These are phyloP conservation scores for Aspergillus ustus DNA, from an alignment of 2,329 filamentous ascomycete species.

Conservation along the genomic window DNA sequence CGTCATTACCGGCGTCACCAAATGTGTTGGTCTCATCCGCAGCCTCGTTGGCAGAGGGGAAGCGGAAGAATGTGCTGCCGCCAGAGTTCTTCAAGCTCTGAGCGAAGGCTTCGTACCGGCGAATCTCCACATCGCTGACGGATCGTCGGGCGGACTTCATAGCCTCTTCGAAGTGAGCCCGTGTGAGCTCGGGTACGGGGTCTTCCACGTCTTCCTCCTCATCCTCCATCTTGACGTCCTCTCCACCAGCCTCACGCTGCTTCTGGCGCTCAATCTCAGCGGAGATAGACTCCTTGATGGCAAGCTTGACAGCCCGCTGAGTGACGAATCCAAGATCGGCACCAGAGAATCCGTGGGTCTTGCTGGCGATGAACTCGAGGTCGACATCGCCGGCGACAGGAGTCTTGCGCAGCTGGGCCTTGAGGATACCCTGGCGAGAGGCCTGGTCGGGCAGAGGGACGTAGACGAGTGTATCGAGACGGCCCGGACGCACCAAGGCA, in stretches of 20 bases:
- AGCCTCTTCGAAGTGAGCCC: conserved; percentile 96
- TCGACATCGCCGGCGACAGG: conserved; percentile 87
- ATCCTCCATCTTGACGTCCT: conserved; percentile 76
- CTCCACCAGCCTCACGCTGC: conserved; percentile 82
- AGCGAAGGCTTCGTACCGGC: conserved; percentile 96
- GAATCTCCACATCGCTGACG: conserved; percentile 95
- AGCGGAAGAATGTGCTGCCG: conserved; percentile 97
- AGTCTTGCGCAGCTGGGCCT: conserved; percentile 97
- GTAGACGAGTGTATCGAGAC: conserved; percentile 98
- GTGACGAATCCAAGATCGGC: conserved; percentile 99
- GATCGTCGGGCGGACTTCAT: conserved; percentile 94
- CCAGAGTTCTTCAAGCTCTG: conserved; percentile 99
- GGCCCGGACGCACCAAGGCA: conserved; percentile 94
- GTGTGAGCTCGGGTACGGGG: conserved; percentile 93
- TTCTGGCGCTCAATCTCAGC: conserved; percentile 87
- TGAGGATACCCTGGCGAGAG: conserved; percentile 87
- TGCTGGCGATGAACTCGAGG: conserved; percentile 87
- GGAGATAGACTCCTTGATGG: conserved; percentile 95
- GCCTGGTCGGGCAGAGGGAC: conserved; percentile 93
- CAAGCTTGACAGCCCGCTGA: conserved; percentile 97
- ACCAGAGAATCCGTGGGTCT: conserved; percentile 99
- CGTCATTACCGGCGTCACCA: conserved; percentile 88
- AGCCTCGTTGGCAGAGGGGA: conserved; percentile 70
- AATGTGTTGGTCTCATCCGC: conserved; percentile 62
- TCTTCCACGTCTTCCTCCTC: conserved; percentile 68